A percentile compares a stretch with the other conserved stretches of the same genome.
Conservation (phyloP, 345 rosid genomes). For the Odontarrhena argentea region DNA sequence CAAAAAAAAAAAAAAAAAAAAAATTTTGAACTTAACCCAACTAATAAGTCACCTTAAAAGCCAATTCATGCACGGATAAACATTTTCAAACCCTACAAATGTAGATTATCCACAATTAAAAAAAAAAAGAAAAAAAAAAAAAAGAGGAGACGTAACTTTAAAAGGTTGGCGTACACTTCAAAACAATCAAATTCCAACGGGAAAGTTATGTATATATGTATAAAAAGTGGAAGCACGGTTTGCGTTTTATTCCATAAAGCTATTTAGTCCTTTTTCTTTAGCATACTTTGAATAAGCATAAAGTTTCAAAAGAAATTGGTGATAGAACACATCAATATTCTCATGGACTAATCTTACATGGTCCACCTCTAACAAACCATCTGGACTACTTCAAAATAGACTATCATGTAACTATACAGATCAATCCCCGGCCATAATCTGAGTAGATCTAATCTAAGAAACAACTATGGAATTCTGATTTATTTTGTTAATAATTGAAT, state of each 20-base stretch:
- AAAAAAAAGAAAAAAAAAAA: not conserved
- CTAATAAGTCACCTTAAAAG: not conserved
- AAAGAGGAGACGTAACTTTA: conserved; percentile 20
- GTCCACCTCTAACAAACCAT: not conserved
- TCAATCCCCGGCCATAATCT: no score
- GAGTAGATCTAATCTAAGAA: no score
- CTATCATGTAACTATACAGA: no score
- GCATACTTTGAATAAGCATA: not conserved
- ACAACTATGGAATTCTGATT: no score
- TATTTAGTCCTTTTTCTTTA: not conserved
- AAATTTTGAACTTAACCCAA: not conserved
- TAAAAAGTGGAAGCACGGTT: conserved; percentile 26
- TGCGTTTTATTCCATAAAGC: conserved; percentile 18
- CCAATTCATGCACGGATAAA: conserved; percentile 17
- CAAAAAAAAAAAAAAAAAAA: not conserved
- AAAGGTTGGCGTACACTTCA: conserved; percentile 27
- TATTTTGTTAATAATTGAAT: no score
- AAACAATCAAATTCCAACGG: conserved; percentile 30
- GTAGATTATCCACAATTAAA: not conserved
- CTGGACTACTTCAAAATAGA: not conserved
- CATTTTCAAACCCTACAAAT: not conserved
- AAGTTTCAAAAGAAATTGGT: not conserved
- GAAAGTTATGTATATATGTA: conserved; percentile 20
- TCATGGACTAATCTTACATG: not conserved
- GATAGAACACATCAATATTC: not conserved